A percentile compares a stretch with the other conserved stretches of the same genome.
phyloP scores from a whole-genome alignment of 192 early-diverging fungal species.

The Entomortierella chlamydospora region DNA sequence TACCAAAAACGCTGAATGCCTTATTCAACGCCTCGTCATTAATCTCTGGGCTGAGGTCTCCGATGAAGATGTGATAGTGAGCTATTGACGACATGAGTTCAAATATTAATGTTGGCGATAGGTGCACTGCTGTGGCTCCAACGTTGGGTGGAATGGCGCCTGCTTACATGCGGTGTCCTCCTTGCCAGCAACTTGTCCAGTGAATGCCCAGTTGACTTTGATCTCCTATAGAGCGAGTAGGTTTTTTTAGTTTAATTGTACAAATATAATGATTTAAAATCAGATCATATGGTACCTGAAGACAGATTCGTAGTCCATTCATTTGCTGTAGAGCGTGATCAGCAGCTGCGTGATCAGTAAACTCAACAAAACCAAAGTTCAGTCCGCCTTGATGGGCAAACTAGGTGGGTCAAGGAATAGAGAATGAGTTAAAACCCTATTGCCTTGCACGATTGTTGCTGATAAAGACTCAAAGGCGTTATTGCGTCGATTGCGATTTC shows the following conservation, averaged over 20 bases:
- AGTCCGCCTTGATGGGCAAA: conserved; percentile 72
- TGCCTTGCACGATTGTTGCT: too few species aligned
- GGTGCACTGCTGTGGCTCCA: background rate
- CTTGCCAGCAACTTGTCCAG: conserved; percentile 60
- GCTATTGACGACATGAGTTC: conserved; percentile 8
- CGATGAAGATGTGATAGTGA: conserved; percentile 94
- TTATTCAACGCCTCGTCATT: conserved; percentile 83
- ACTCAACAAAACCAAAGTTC: conserved; percentile 94
- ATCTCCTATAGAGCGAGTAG: conserved; percentile 61
- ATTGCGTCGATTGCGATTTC: too few species aligned
- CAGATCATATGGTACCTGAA: conserved; percentile 58
- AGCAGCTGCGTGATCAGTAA: conserved; percentile 75
- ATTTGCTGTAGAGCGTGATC: conserved; percentile 75
- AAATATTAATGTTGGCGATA: background rate
- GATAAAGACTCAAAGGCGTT: too few species aligned
- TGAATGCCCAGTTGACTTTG: conserved; percentile 77
- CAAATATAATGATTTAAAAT: too few species aligned
- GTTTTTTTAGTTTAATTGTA: too few species aligned
- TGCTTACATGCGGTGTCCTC: conserved; percentile 75
- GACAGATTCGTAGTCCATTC: conserved; percentile 78
- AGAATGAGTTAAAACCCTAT: background rate
- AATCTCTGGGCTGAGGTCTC: conserved; percentile 92
- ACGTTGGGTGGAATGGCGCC: background rate
- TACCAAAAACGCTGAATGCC: conserved; percentile 80
- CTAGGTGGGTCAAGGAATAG: conserved; percentile 36